Evolutionary conservation across 1,284 basidiomycete genomes (phyloP).

Genomic region (Apiotrichum laibachii): DNA sequence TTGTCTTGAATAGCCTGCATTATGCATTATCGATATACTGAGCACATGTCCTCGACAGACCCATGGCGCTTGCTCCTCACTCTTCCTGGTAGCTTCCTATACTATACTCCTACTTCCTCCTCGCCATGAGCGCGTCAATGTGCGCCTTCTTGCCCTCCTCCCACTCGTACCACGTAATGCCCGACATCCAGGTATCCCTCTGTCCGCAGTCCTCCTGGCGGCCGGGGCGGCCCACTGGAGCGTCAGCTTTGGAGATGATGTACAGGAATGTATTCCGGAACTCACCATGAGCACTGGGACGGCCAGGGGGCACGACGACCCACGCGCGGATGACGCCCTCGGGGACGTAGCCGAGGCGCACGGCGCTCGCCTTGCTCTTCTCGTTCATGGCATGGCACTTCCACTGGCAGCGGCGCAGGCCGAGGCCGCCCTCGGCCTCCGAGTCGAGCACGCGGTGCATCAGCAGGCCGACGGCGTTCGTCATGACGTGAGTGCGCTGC

Average conservation of each 20-base stretch:
- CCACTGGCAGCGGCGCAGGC: conserved; percentile 44
- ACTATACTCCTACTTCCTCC: neutral
- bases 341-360: conserved; percentile 35
- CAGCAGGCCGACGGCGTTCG: conserved; percentile 39
- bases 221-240: conserved; percentile 30
- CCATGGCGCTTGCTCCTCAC: too few relatives aligned
- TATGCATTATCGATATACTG: too few relatives aligned
- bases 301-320: conserved; percentile 32
- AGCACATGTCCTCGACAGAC: too few relatives aligned
- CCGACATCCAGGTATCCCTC: conserved; percentile 39
- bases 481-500: conserved; percentile 43
- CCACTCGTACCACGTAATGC: conserved; percentile 46
- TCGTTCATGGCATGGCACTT: conserved; percentile 38
- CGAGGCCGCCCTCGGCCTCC: conserved; percentile 36
- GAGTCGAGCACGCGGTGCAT: conserved; percentile 42
- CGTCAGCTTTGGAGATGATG: conserved; percentile 1
- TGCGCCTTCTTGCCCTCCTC: conserved; percentile 37
- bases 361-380: conserved; percentile 28
- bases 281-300: conserved; percentile 36
- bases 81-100: too few relatives aligned
- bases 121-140: conserved; percentile 32
- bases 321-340: conserved; percentile 37
- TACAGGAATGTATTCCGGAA: neutral
- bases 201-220: conserved; percentile 23
- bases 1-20: too few relatives aligned